Conservation (phyloP, 495 filamentous ascomycete genomes). For the Penicillium ochrochloron region DNA sequence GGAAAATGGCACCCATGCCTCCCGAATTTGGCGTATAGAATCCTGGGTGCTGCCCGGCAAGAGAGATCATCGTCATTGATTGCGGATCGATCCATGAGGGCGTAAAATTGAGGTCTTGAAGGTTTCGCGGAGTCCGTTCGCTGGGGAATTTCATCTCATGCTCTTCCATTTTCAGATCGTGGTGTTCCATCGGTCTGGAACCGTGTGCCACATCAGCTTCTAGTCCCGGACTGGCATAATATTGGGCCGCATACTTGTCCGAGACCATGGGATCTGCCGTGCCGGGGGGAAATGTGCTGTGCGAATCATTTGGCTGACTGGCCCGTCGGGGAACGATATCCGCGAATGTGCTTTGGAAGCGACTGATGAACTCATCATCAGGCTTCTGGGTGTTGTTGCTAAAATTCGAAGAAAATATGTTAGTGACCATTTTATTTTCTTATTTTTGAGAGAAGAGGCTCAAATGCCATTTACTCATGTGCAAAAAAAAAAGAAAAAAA, state of each 20-base stretch:
- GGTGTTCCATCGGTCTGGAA: conserved; percentile 16
- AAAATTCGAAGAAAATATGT: neutral
- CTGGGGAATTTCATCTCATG: conserved; percentile 67
- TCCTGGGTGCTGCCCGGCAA: conserved; percentile 77
- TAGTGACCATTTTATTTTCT: conserved; percentile 4
- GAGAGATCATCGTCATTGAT: conserved; percentile 75
- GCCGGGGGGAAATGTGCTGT: neutral
- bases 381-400: conserved; percentile 89
- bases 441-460: neutral
- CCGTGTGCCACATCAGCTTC: conserved; percentile 17
- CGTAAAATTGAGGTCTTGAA: conserved; percentile 84
- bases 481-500: neutral
- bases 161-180: conserved; percentile 45
- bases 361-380: conserved; percentile 77
- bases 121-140: conserved; percentile 76
- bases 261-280: conserved; percentile 27
- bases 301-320: conserved; percentile 11
- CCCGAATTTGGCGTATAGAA: conserved; percentile 91
- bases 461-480: neutral
- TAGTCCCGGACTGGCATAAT: neutral
- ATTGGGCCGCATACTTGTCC: conserved; percentile 31
- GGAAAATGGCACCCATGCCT: conserved; percentile 80
- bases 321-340: conserved; percentile 55
- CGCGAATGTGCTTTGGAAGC: conserved; percentile 81
- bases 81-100: conserved; percentile 85